Evolutionary conservation across 2,329 filamentous ascomycete genomes (phyloP).

Genomic region (Aspergillus niger): DNA sequence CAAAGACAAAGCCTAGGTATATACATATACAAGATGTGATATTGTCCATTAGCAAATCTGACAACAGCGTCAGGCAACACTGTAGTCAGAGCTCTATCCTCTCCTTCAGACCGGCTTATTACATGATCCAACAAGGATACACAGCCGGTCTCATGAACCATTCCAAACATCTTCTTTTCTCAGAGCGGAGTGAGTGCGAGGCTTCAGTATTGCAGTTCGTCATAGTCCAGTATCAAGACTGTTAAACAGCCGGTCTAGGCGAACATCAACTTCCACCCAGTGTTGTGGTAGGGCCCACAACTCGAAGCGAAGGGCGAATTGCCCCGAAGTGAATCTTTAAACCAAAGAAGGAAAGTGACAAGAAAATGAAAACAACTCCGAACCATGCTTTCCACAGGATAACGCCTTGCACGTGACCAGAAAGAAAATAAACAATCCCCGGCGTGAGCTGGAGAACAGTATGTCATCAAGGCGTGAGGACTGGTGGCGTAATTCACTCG

Average conservation of each 20-base stretch:
- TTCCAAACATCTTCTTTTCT: slow-evolving; percentile 13
- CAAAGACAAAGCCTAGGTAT: slow-evolving; percentile 3
- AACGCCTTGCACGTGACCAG: slow-evolving; percentile 36
- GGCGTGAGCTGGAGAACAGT: slow-evolving; percentile 21
- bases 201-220: not conserved
- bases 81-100: not conserved
- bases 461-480: slow-evolving; percentile 17
- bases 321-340: slow-evolving; percentile 3
- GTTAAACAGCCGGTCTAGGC: not conserved
- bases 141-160: not conserved
- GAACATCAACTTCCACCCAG: not conserved
- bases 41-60: not conserved
- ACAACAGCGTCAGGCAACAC: not conserved
- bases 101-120: not conserved
- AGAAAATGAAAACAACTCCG: slow-evolving; percentile 29
- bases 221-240: not conserved
- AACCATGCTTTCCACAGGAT: slow-evolving; percentile 37
- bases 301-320: not conserved
- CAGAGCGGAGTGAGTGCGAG: slow-evolving; percentile 21
- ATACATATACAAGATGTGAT: slow-evolving; percentile 11
- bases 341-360: slow-evolving; percentile 10
- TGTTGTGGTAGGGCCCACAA: slow-evolving; percentile 1
- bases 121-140: slow-evolving; percentile 7
- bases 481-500: slow-evolving; percentile 24
- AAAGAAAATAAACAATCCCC: slow-evolving; percentile 21